phyloP scores from a whole-genome alignment of 805 yeast genomes.

The Candida dajiaensis region DNA sequence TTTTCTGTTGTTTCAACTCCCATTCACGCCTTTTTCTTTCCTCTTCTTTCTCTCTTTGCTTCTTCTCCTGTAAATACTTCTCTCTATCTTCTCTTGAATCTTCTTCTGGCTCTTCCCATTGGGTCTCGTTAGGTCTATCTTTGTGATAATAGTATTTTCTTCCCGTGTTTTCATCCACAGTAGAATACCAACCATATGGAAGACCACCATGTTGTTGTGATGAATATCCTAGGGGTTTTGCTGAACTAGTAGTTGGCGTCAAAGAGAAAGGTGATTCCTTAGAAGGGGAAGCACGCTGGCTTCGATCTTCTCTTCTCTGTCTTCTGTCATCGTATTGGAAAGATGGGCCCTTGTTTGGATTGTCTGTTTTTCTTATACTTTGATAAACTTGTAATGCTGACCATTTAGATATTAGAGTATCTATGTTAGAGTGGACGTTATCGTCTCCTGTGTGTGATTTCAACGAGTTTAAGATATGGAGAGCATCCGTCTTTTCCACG shows the following conservation, averaged over 20 bases:
- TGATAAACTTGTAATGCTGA: constrained; percentile 71
- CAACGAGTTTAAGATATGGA: constrained; percentile 48
- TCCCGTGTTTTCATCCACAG: constrained; percentile 42
- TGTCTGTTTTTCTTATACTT: constrained; percentile 63
- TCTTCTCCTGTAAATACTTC: constrained; percentile 15
- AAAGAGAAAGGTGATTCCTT: not conserved
- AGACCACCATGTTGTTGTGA: constrained; percentile 46
- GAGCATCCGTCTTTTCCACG: constrained; percentile 69
- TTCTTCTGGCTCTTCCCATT: constrained; percentile 53
- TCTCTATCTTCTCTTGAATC: constrained; percentile 13
- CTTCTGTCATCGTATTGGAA: constrained; percentile 16
- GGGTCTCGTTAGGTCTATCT: constrained; percentile 33
- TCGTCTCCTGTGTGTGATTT: constrained; percentile 18
- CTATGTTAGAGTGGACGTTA: constrained; percentile 32
- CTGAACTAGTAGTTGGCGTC: constrained; percentile 2
- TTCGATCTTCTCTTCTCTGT: constrained; percentile 9
- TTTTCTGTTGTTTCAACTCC: constrained; percentile 20
- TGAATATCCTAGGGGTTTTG: constrained; percentile 1
- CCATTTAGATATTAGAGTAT: constrained; percentile 60
- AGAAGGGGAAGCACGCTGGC: not conserved
- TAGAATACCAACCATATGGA: constrained; percentile 25
- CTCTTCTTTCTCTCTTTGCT: constrained; percentile 24
- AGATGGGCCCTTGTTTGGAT: not conserved
- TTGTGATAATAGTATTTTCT: constrained; percentile 43
- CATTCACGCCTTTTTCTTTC: constrained; percentile 22